Evolutionary conservation across 306 rosid species (phyloP).

Genomic region (Prunus mira): DNA sequence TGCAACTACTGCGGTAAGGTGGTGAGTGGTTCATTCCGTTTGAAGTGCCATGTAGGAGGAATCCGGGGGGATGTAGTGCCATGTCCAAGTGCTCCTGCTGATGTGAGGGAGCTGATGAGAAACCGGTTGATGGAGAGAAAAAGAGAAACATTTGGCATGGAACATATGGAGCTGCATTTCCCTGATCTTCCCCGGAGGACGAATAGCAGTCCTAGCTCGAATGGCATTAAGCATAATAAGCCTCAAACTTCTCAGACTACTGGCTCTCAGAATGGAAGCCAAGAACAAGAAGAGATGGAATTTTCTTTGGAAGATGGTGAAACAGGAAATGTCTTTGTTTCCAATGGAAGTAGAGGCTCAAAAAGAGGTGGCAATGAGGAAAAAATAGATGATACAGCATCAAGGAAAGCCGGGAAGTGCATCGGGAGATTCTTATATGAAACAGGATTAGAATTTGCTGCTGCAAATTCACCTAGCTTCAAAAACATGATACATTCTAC

Average conservation of each 20-base stretch:
- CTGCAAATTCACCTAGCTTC: conserved; percentile 13
- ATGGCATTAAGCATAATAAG: not conserved
- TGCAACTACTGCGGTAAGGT: conserved; percentile 21
- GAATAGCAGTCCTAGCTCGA: not conserved
- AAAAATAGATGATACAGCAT: not conserved
- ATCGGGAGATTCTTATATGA: conserved; percentile 32
- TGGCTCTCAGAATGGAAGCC: not conserved
- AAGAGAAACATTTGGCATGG: not conserved
- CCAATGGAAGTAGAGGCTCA: not conserved
- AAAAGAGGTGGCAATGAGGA: conserved; percentile 3
- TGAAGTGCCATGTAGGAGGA: conserved; percentile 18
- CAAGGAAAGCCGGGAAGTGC: not conserved
- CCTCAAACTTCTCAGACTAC: not conserved
- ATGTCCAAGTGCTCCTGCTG: conserved; percentile 13
- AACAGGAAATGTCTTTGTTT: not conserved
- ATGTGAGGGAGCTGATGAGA: conserved; percentile 9
- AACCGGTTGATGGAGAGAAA: not conserved
- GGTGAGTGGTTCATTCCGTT: conserved; percentile 13
- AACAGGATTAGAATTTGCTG: conserved; percentile 24
- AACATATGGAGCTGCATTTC: not conserved
- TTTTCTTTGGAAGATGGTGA: not conserved
- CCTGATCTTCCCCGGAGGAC: conserved; percentile 11
- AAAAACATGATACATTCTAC: conserved; percentile 7
- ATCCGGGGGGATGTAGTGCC: conserved; percentile 17
- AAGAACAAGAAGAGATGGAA: conserved; percentile 2